phyloP scores from a whole-genome alignment of 2,329 filamentous ascomycete species.

The Colletotrichum agaves region DNA sequence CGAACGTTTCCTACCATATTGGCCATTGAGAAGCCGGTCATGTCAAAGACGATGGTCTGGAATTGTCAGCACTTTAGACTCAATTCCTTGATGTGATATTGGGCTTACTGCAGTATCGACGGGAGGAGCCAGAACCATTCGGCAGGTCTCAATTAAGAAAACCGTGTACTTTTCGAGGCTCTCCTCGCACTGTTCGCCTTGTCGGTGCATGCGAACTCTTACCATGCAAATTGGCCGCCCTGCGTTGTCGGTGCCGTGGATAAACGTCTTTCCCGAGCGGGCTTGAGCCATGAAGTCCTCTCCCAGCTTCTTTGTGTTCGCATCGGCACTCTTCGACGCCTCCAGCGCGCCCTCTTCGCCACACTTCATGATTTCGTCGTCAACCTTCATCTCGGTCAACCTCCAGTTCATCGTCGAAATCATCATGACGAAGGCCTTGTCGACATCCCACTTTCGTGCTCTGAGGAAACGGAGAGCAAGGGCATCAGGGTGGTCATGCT shows the following conservation, averaged over 20 bases:
- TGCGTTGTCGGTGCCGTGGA: slow-evolving; percentile 87
- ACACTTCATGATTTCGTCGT: slow-evolving; percentile 84
- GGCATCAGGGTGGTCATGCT: slow-evolving; percentile 93
- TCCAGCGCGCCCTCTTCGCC: slow-evolving; percentile 77
- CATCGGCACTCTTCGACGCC: slow-evolving; percentile 65
- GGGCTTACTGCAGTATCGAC: slow-evolving; percentile 89
- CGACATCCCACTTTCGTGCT: slow-evolving; percentile 95
- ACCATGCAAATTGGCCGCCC: slow-evolving; percentile 90
- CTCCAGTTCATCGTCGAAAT: slow-evolving; percentile 96
- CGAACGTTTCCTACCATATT: slow-evolving; percentile 77
- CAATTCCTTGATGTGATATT: background rate
- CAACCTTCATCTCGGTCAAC: slow-evolving; percentile 82
- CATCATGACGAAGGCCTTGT: slow-evolving; percentile 93
- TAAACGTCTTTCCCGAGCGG: slow-evolving; percentile 90
- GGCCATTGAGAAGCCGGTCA: slow-evolving; percentile 91
- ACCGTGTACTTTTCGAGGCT: slow-evolving; percentile 91
- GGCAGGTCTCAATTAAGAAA: slow-evolving; percentile 92
- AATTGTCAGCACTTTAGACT: slow-evolving; percentile 3
- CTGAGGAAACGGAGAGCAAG: slow-evolving; percentile 84
- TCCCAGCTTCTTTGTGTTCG: slow-evolving; percentile 71
- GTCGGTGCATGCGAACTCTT: slow-evolving; percentile 81
- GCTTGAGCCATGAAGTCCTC: slow-evolving; percentile 86
- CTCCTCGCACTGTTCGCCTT: slow-evolving; percentile 83
- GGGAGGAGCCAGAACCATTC: slow-evolving; percentile 81
- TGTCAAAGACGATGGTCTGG: slow-evolving; percentile 92